Percentiles rank a stretch among this genome's conserved stretches.
phyloP scores from a whole-genome alignment of 495 filamentous ascomycete genomes.

The Trichocladium uniseriatum region DNA sequence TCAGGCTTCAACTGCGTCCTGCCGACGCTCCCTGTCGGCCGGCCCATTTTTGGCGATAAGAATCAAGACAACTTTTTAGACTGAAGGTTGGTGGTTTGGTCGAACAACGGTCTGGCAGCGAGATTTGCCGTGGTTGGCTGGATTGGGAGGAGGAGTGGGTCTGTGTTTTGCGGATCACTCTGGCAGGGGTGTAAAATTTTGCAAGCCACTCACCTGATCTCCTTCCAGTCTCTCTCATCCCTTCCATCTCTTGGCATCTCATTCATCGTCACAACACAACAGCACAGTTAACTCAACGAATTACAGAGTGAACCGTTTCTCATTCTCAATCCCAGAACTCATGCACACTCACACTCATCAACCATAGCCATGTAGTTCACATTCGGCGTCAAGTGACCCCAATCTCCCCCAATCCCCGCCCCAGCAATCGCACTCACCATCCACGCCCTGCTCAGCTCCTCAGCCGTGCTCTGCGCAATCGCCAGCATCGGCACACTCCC shows the following conservation, averaged over 20 bases:
- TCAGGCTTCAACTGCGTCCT: constrained; percentile 1
- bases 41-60: constrained; percentile 1
- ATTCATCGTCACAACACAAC: too few species aligned
- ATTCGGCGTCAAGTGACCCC: constrained; percentile 3
- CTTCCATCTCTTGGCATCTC: too few species aligned
- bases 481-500: constrained; percentile 12
- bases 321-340: too few species aligned
- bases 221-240: too few species aligned
- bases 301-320: too few species aligned
- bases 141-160: neutral
- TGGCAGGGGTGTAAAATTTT: neutral
- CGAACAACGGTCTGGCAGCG: too few species aligned
- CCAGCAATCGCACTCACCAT: constrained; percentile 7
- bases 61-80: too few species aligned
- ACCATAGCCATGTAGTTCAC: constrained; percentile 25
- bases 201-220: neutral
- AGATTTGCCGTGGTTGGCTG: neutral
- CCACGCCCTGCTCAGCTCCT: constrained; percentile 15
- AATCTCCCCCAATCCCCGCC: neutral
- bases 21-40: neutral
- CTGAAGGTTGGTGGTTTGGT: neutral
- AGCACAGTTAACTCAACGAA: too few species aligned
- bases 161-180: neutral
- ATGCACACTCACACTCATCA: constrained; percentile 14
- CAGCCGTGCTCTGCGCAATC: constrained; percentile 12